Conservation (phyloP, 2,329 filamentous ascomycete species). For the Alternaria solani region DNA sequence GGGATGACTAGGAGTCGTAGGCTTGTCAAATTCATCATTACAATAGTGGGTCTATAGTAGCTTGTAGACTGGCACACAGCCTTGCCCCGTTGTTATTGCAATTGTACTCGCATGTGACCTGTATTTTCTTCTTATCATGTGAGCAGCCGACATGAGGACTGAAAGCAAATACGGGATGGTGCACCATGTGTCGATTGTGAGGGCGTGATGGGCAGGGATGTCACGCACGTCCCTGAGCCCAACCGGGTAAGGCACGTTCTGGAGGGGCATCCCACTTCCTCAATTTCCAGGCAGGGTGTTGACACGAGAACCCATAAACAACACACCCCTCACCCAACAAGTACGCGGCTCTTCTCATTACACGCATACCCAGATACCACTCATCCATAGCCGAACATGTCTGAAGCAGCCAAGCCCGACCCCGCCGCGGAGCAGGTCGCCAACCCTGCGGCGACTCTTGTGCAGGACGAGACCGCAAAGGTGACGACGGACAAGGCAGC, state of each 20-base stretch:
- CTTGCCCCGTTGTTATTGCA: not conserved
- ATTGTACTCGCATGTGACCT: not conserved
- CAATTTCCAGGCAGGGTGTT: slow-evolving; percentile 17
- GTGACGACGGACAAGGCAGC: slow-evolving; percentile 51
- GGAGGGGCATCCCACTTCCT: slow-evolving; percentile 22
- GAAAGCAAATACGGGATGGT: not conserved
- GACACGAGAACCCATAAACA: slow-evolving; percentile 13
- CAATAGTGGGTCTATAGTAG: not conserved
- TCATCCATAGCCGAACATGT: slow-evolving; percentile 36
- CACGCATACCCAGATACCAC: slow-evolving; percentile 5
- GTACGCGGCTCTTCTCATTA: slow-evolving; percentile 18
- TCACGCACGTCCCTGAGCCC: slow-evolving; percentile 22
- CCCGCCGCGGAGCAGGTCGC: slow-evolving; percentile 51
- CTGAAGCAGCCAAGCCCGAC: slow-evolving; percentile 53
- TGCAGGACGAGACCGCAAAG: slow-evolving; percentile 55
- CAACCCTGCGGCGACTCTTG: slow-evolving; percentile 52
- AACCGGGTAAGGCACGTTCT: slow-evolving; percentile 13
- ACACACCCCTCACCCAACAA: slow-evolving; percentile 13
- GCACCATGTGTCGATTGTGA: not conserved
- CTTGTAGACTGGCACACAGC: not conserved
- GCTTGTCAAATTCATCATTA: slow-evolving; percentile 8
- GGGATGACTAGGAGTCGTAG: slow-evolving; percentile 13
- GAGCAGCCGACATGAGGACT: not conserved
- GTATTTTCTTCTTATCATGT: not conserved
- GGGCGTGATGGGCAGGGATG: slow-evolving; percentile 11